These are phyloP conservation scores for Astrothelium macrocarpum DNA, from an alignment of 495 filamentous ascomycete genomes.

Conservation along the genomic window DNA sequence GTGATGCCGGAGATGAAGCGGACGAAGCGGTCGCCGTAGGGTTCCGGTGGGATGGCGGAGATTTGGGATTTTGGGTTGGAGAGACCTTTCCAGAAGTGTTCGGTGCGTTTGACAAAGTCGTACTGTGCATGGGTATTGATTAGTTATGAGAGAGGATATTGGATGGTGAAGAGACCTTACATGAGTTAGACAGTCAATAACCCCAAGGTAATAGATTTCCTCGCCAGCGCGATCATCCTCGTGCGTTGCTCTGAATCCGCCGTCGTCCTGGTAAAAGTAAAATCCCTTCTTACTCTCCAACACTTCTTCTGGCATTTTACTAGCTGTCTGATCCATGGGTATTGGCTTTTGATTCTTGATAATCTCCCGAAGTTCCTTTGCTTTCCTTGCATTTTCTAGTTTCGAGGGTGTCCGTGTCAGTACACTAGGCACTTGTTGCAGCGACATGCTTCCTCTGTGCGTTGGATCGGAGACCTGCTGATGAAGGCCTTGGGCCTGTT, in stretches of 20 bases:
- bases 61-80: conserved; percentile 72
- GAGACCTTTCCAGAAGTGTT: conserved; percentile 90
- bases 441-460: conserved; percentile 3
- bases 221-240: conserved; percentile 77
- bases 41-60: conserved; percentile 82
- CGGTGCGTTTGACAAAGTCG: conserved; percentile 74
- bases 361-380: conserved; percentile 80
- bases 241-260: conserved; percentile 86
- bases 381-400: conserved; percentile 84
- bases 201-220: conserved; percentile 94
- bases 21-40: conserved; percentile 90
- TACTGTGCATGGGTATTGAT: conserved; percentile 48
- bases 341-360: conserved; percentile 88
- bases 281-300: conserved; percentile 56
- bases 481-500: conserved; percentile 32
- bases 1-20: conserved; percentile 86
- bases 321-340: conserved; percentile 70
- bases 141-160: background rate
- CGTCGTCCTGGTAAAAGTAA: conserved; percentile 87
- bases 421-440: conserved; percentile 25
- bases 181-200: conserved; percentile 95
- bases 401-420: conserved; percentile 90
- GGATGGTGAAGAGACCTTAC: conserved; percentile 43
- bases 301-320: conserved; percentile 78
- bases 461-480: background rate